Base-by-base conservation (phyloP, 75 land plant genomes). In the Selaginella tamariscina region DNA sequence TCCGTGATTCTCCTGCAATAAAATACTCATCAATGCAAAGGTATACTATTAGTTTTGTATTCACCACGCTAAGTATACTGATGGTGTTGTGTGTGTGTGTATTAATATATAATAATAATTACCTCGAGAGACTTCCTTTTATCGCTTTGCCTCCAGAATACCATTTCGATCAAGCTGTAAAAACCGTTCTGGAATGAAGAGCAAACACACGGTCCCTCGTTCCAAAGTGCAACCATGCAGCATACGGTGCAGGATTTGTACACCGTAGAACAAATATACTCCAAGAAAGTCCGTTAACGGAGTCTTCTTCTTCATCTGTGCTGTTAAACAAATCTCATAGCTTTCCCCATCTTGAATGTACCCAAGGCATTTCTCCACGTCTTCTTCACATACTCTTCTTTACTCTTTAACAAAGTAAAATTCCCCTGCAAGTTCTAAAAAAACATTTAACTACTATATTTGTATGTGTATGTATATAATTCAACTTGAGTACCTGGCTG, bases 161-260 rank as follows among this genome's bases (percentile, higher is more conserved):
- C 83, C 87, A 74, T 75, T 49, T 32, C 77, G 70, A 66, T 95
- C 85, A 69, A 95, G 66, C 65, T 72, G 71, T 32, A 95, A 65
- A 59, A 95, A 90, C 65, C 99, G 69, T 72, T 95, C 99, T 32
- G 99, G 99, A 96, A 95, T 63, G 99, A 95, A 67, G 74, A 90
- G 65, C 96, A 95, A 2, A 95, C 78, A 68, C 78, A 75, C 30
- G 95, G 65, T 44, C 84, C 75, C 33, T 87, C 80, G 59, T 76
- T 73, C 88, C 74, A 80, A 95, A 95, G 78, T 85, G 82, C 20
- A 95, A 80, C 99, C 96, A 95, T 0, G 99, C 84, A 49, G 99
- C 92, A 85, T 87, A 95, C 21, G 99, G 99, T 2, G 99, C 92
- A 5, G 99, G 99, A 70, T 95, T 95, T 68, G 68, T 75, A 56